Evolutionary conservation across 2,329 filamentous ascomycete species (phyloP), one percentile per base, ranked within the genome.

Genomic region (Arthrobotrys sphaeroides): DNA sequence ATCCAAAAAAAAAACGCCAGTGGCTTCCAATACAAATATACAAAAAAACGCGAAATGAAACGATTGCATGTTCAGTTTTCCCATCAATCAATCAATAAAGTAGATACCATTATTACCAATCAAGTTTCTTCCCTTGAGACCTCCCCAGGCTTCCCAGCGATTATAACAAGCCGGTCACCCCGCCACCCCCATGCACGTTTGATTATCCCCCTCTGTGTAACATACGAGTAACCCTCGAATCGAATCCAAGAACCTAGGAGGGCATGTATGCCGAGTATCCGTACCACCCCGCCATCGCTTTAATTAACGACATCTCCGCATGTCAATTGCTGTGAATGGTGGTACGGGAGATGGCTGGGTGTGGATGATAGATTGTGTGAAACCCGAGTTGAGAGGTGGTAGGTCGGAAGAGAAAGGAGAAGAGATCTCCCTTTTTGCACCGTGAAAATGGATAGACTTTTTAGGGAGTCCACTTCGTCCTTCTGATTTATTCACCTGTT

Each of bases 401-500:
- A 22, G 24, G 51, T 16, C 18, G 20, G 13, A 18, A 38, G 5
- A 36, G 9, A 55, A 28, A 28, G 16, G 7, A 3, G 16, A 22
- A 55, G 31, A 53, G 24, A 5, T 36, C 31, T 31, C 10, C 22
- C 9, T 2, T 36, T n/a, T n/a, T n/a, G n/a, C 51, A 55, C 31
- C 28, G 18, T 22, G 10, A 16, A 24, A 55, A 24, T 38, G 10
- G 51, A 55, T 55, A 38, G 18, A 38, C 28, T 38, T 36, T 38
- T 6, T 12, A n/a, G n/a, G n/a, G n/a, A n/a, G n/a, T n/a, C n/a
- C 13, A 5, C 7, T 20, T 18, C n/a, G 5, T 53, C 47, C 47
- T 36, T 31, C 31, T 38, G 51, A 55, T 55, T n/a, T n/a, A n/a
- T n/a, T 38, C 51, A 55, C 51, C 51, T 55, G 51, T 53, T 12